phyloP scores from a whole-genome alignment of 2,329 filamentous ascomycete species.

The Akanthomyces dipterigenus region DNA sequence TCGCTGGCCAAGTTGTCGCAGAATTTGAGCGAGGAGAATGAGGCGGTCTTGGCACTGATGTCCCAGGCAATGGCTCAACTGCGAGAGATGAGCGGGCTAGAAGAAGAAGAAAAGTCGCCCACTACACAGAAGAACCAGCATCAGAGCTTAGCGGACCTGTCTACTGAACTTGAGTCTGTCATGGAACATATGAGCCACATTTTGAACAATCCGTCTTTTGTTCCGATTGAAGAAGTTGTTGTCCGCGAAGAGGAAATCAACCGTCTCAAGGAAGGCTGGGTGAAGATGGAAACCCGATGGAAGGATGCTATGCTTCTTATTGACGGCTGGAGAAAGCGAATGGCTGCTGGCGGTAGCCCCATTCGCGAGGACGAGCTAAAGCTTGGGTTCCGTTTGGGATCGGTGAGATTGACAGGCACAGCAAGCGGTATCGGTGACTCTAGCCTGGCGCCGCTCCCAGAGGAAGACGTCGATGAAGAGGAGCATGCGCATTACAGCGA shows the following conservation, averaged over 20 bases:
- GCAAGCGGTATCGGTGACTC: slow-evolving; percentile 30
- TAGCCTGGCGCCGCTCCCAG: slow-evolving; percentile 4
- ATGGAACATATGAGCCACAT: slow-evolving; percentile 76
- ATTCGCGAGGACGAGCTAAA: slow-evolving; percentile 63
- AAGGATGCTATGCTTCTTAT: slow-evolving; percentile 85
- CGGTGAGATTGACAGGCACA: slow-evolving; percentile 48
- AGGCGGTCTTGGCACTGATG: slow-evolving; percentile 67
- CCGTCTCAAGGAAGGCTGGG: slow-evolving; percentile 76
- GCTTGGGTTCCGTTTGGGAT: slow-evolving; percentile 59
- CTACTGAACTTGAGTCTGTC: slow-evolving; percentile 66
- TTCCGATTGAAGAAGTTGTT: slow-evolving; percentile 89
- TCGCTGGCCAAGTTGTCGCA: slow-evolving; percentile 82
- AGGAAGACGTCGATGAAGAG: neutral
- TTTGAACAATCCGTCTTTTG: slow-evolving; percentile 92
- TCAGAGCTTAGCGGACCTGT: slow-evolving; percentile 56
- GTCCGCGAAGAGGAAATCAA: slow-evolving; percentile 87
- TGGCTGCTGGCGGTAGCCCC: slow-evolving; percentile 62
- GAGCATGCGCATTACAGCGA: slow-evolving; percentile 7
- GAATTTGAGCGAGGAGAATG: slow-evolving; percentile 85
- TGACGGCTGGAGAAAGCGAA: slow-evolving; percentile 81
- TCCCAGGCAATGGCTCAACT: slow-evolving; percentile 65
- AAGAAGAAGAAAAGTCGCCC: slow-evolving; percentile 31
- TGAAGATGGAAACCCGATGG: slow-evolving; percentile 89
- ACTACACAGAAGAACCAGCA: slow-evolving; percentile 27
- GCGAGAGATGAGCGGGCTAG: slow-evolving; percentile 59